These are phyloP conservation scores for Cystofilobasidium capitatum DNA, from an alignment of 768 basidiomycete genomes.

Conservation along the genomic window DNA sequence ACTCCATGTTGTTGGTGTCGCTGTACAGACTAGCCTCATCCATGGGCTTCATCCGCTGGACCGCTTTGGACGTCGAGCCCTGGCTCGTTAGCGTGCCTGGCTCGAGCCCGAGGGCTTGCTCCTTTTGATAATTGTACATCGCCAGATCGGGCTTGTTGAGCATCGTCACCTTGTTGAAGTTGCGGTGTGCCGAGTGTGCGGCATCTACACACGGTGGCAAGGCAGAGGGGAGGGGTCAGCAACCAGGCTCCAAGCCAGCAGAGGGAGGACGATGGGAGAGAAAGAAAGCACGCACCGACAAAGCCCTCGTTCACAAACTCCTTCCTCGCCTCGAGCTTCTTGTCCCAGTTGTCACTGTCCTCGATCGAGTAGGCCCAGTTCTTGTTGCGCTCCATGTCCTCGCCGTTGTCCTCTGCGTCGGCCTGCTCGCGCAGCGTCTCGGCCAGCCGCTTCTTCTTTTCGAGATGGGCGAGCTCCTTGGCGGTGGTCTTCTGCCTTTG, in stretches of 20 bases:
- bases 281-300: constrained; percentile 56
- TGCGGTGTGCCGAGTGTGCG: constrained; percentile 72
- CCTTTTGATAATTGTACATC: constrained; percentile 82
- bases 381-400: constrained; percentile 73
- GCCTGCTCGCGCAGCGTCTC: constrained; percentile 74
- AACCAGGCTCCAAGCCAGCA: not conserved
- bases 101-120: constrained; percentile 63
- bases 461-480: constrained; percentile 71
- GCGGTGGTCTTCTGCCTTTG: constrained; percentile 65
- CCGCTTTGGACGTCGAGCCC: constrained; percentile 47
- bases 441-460: constrained; percentile 80
- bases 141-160: constrained; percentile 76
- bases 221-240: not conserved
- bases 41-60: constrained; percentile 37
- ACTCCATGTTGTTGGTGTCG: constrained; percentile 83
- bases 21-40: constrained; percentile 69
- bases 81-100: constrained; percentile 54
- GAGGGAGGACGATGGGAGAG: not conserved
- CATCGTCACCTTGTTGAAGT: constrained; percentile 88
- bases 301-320: constrained; percentile 82
- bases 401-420: constrained; percentile 20
- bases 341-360: constrained; percentile 94
- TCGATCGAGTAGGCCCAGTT: constrained; percentile 94
- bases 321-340: constrained; percentile 59
- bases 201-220: constrained; percentile 52